A percentile compares a stretch with the other conserved stretches of the same genome.
phyloP scores from a whole-genome alignment of 441 rosid genomes.

The Euphorbia celastroides region DNA sequence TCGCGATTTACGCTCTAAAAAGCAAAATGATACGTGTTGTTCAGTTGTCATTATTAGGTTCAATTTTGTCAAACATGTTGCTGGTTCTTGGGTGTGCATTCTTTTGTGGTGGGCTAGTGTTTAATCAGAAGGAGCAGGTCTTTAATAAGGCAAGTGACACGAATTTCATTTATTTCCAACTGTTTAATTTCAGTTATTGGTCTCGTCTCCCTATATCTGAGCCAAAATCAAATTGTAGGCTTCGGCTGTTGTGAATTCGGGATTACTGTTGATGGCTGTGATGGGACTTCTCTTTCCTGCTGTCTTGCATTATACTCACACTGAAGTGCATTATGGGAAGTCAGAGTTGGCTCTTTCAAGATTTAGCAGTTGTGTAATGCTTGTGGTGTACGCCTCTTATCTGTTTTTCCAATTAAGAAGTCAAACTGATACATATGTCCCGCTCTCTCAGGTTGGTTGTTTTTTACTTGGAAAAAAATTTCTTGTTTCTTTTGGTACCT shows the following conservation, averaged over 20 bases:
- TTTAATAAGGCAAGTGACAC: slow-evolving; percentile 60
- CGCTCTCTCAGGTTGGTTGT: slow-evolving; percentile 57
- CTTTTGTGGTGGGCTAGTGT: slow-evolving; percentile 84
- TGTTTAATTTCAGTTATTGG: neutral
- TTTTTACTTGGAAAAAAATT: neutral
- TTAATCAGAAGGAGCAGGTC: slow-evolving; percentile 59
- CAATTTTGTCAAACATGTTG: slow-evolving; percentile 91
- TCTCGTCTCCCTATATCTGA: slow-evolving; percentile 19
- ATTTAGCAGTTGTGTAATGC: slow-evolving; percentile 96
- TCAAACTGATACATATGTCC: slow-evolving; percentile 46
- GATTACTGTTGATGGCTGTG: slow-evolving; percentile 92
- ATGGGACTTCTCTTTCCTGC: slow-evolving; percentile 97
- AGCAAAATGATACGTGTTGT: slow-evolving; percentile 84
- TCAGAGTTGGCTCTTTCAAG: slow-evolving; percentile 94
- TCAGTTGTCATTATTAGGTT: slow-evolving; percentile 83
- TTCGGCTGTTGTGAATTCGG: slow-evolving; percentile 74
- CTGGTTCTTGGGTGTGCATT: slow-evolving; percentile 97
- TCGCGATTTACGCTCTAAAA: slow-evolving; percentile 80
- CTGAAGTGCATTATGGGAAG: slow-evolving; percentile 82
- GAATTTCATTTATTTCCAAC: neutral
- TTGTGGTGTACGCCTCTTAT: slow-evolving; percentile 77
- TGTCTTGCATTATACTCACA: slow-evolving; percentile 81
- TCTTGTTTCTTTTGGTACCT: neutral
- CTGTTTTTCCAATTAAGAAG: slow-evolving; percentile 76
- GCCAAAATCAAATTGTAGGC: slow-evolving; percentile 45